Conservation (phyloP, 768 basidiomycete species). For the Thelephora ganbajun region DNA sequence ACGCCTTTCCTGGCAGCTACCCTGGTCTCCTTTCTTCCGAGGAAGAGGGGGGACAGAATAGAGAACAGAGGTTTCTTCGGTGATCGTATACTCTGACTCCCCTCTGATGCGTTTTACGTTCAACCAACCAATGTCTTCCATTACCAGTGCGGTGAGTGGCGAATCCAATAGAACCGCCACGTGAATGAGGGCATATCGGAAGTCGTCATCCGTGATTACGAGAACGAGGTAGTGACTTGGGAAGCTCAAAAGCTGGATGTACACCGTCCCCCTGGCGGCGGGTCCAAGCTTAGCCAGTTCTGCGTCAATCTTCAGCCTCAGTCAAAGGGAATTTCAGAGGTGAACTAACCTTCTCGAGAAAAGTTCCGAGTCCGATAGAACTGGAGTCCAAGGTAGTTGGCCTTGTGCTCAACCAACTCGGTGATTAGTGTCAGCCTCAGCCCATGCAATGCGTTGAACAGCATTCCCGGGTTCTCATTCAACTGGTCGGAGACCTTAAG, state of each 20-base stretch:
- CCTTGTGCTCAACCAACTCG: slow-evolving; percentile 74
- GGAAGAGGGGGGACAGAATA: no score
- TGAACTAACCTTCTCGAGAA: slow-evolving; percentile 37
- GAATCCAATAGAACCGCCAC: slow-evolving; percentile 40
- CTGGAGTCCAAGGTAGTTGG: slow-evolving; percentile 72
- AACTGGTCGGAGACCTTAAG: slow-evolving; percentile 40
- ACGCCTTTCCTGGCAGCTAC: slow-evolving; percentile 12
- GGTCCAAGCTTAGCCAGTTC: slow-evolving; percentile 64
- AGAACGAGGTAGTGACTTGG: slow-evolving; percentile 76
- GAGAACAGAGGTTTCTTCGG: background rate
- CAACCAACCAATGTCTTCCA: slow-evolving; percentile 73
- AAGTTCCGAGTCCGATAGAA: slow-evolving; percentile 61
- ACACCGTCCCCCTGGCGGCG: slow-evolving; percentile 45
- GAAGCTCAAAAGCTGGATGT: slow-evolving; percentile 66
- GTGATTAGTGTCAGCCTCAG: slow-evolving; percentile 62
- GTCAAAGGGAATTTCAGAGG: background rate
- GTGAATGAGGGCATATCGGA: slow-evolving; percentile 73
- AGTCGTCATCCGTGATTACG: slow-evolving; percentile 63
- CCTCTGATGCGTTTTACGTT: slow-evolving; percentile 49
- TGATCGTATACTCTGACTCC: background rate
- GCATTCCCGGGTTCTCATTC: slow-evolving; percentile 51
- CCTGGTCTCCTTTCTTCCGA: no score
- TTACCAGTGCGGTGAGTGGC: slow-evolving; percentile 43
- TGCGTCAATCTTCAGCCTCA: slow-evolving; percentile 14
- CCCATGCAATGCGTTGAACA: slow-evolving; percentile 42